Evolutionary conservation across 2,329 filamentous ascomycete species (phyloP).

Genomic region (Phoma herbarum): DNA sequence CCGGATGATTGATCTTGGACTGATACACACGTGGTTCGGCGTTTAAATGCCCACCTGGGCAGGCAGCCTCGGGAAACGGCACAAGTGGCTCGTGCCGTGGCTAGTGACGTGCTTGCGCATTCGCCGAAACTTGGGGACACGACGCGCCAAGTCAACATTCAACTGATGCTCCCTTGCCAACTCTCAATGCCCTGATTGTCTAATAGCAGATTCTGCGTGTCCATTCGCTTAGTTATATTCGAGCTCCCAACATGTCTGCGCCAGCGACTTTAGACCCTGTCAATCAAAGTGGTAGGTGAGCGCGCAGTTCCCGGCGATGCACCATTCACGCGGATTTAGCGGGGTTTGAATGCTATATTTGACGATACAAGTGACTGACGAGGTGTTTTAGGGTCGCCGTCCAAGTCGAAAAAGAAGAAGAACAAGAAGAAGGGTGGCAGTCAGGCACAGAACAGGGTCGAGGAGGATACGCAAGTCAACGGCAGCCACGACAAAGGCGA

Average conservation of each 20-base stretch:
- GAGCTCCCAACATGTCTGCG: conserved; percentile 41
- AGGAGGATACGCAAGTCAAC: conserved; percentile 40
- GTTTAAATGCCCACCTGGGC: no score
- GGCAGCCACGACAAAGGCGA: conserved; percentile 35
- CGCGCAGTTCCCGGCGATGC: conserved; percentile 32
- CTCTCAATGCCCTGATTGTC: conserved; percentile 22
- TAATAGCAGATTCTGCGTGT: conserved; percentile 12
- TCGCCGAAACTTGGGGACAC: conserved; percentile 45
- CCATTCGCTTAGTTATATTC: conserved; percentile 3
- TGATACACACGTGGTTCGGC: no score
- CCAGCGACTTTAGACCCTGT: conserved; percentile 38
- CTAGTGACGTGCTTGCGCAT: conserved; percentile 39
- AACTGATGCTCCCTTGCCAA: conserved; percentile 35
- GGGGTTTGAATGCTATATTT: neutral
- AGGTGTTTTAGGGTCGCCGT: conserved; percentile 33
- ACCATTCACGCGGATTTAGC: conserved; percentile 13
- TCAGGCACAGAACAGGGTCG: conserved; percentile 33
- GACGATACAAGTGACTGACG: conserved; percentile 27
- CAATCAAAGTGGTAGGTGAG: conserved; percentile 49
- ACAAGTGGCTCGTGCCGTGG: conserved; percentile 32
- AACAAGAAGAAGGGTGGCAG: conserved; percentile 49
- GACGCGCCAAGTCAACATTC: conserved; percentile 48
- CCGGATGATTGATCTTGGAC: no score
- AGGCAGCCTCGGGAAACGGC: conserved; percentile 9
- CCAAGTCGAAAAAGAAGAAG: conserved; percentile 54